Evolutionary conservation across 768 basidiomycete species (phyloP).

Genomic region (Pleurotus pulmonarius): DNA sequence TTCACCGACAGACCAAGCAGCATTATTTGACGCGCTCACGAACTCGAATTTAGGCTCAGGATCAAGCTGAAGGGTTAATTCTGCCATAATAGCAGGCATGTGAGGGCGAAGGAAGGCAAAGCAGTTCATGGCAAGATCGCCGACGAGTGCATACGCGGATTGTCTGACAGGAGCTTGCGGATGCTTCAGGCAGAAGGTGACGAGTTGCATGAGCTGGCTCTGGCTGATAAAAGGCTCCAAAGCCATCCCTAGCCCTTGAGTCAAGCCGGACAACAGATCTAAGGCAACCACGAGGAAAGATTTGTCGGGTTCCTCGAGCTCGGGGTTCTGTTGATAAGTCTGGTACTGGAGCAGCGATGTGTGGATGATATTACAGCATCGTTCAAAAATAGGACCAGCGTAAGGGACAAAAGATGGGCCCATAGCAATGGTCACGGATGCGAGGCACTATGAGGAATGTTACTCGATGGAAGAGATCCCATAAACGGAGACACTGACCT

Average conservation of each 20-base stretch:
- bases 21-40: slow-evolving; percentile 97
- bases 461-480: not conserved
- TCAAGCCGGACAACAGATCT: slow-evolving; percentile 93
- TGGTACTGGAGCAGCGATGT: slow-evolving; percentile 81
- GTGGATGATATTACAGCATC: slow-evolving; percentile 86
- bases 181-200: slow-evolving; percentile 90
- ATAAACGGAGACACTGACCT: slow-evolving; percentile 49
- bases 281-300: slow-evolving; percentile 97
- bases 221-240: slow-evolving; percentile 70
- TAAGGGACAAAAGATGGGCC: slow-evolving; percentile 86
- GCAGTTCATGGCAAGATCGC: slow-evolving; percentile 96
- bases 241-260: slow-evolving; percentile 83
- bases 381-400: slow-evolving; percentile 87
- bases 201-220: slow-evolving; percentile 69
- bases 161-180: slow-evolving; percentile 95
- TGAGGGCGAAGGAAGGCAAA: slow-evolving; percentile 82
- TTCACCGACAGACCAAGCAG: slow-evolving; percentile 99
- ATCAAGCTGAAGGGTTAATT: slow-evolving; percentile 86
- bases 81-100: slow-evolving; percentile 86
- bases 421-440: slow-evolving; percentile 96
- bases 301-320: slow-evolving; percentile 92
- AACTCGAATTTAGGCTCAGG: slow-evolving; percentile 92
- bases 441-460: slow-evolving; percentile 70
- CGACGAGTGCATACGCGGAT: slow-evolving; percentile 96
- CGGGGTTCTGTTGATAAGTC: slow-evolving; percentile 82